A percentile compares a stretch with the other conserved stretches of the same genome.
phyloP scores from a whole-genome alignment of 202 grass and related monocot genomes.

The Setaria viridis region DNA sequence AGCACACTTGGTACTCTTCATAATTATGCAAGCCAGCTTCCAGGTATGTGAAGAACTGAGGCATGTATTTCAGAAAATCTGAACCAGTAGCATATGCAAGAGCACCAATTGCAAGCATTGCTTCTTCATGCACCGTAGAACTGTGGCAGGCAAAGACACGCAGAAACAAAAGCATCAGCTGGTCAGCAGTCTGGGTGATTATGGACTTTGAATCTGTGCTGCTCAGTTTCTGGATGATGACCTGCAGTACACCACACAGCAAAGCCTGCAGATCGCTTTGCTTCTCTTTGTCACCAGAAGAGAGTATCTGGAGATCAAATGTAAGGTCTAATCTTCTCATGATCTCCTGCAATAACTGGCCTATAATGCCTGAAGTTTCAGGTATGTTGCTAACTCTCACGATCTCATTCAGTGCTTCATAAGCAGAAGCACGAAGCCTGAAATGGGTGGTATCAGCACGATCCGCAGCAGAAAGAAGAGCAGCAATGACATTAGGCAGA shows the following conservation, averaged over 20 bases:
- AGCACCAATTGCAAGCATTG: conserved; percentile 90
- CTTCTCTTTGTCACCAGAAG: conserved; percentile 84
- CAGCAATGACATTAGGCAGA: conserved; percentile 69
- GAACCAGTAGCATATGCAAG: conserved; percentile 85
- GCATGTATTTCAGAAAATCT: conserved; percentile 87
- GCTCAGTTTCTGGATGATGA: conserved; percentile 93
- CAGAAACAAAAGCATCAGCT: conserved; percentile 86
- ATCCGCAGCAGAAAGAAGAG: conserved; percentile 78
- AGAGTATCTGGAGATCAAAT: conserved; percentile 64
- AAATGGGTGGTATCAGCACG: conserved; percentile 66
- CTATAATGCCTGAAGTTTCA: conserved; percentile 68
- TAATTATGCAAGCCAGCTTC: conserved; percentile 88
- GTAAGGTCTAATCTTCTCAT: conserved; percentile 76
- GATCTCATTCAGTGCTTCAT: conserved; percentile 91
- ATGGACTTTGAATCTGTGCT: conserved; percentile 68
- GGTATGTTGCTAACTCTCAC: conserved; percentile 77
- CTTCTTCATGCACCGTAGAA: conserved; percentile 91
- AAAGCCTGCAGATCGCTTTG: conserved; percentile 91
- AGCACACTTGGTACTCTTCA: conserved; percentile 94
- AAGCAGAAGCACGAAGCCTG: conserved; percentile 77
- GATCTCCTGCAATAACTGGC: conserved; percentile 79
- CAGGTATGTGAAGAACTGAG: conserved; percentile 77
- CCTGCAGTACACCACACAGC: conserved; percentile 83
- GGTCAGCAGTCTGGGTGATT: conserved; percentile 68
- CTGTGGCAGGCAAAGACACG: conserved; percentile 80